phyloP scores from a whole-genome alignment of 345 rosid species.

The Brassica juncea region DNA sequence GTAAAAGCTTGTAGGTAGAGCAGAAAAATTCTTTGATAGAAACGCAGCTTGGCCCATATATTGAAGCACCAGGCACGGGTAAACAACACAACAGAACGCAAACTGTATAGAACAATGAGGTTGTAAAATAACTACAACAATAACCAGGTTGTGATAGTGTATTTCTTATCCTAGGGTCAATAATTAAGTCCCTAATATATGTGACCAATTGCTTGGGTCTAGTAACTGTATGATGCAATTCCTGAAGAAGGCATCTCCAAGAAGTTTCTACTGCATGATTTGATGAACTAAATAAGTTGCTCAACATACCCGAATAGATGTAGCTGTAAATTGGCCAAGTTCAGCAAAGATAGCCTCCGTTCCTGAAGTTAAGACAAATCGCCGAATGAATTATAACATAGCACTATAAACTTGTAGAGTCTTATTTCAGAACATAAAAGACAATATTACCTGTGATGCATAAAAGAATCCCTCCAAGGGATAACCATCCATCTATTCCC shows the following conservation, averaged over 20 bases:
- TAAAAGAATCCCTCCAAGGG: slow-evolving; percentile 80
- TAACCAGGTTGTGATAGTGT: slow-evolving; percentile 1
- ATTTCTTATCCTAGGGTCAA: slow-evolving; percentile 15
- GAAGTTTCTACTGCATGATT: slow-evolving; percentile 3
- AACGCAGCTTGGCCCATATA: slow-evolving; percentile 99
- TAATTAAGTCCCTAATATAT: slow-evolving; percentile 1
- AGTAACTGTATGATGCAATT: background rate
- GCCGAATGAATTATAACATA: slow-evolving; percentile 27
- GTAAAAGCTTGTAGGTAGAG: slow-evolving; percentile 64
- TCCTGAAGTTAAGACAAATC: slow-evolving; percentile 52
- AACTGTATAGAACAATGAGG: slow-evolving; percentile 52
- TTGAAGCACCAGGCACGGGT: slow-evolving; percentile 95
- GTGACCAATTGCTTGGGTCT: background rate
- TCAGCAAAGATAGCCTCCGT: slow-evolving; percentile 79
- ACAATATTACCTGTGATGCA: slow-evolving; percentile 71
- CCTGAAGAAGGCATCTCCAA: background rate
- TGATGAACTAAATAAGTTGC: background rate
- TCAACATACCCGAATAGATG: slow-evolving; percentile 70
- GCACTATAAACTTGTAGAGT: background rate
- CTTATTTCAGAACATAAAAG: background rate
- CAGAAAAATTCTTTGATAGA: slow-evolving; percentile 74
- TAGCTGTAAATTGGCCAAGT: slow-evolving; percentile 73
- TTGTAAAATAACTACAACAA: background rate
- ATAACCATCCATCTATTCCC: slow-evolving; percentile 81
- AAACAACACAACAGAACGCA: slow-evolving; percentile 69